Conservation (phyloP, 2,329 filamentous ascomycete genomes). For the Boeremia lycopersici region DNA sequence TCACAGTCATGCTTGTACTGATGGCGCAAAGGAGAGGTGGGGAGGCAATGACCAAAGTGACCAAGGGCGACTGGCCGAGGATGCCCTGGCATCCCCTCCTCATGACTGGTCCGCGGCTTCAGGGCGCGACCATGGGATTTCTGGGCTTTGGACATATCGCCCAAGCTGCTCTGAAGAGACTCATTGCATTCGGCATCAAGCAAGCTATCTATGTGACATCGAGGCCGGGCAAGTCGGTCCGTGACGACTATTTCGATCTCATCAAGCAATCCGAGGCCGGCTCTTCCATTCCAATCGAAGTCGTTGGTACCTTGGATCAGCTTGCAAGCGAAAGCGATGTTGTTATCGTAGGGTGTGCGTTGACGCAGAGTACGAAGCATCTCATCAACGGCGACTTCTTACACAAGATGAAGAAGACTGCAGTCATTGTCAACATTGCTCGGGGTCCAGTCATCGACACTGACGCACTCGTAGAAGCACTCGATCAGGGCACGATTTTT, state of each 20-base stretch:
- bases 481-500: slow-evolving; percentile 58
- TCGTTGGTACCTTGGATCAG: slow-evolving; percentile 26
- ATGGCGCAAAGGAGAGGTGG: slow-evolving; percentile 41
- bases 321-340: slow-evolving; percentile 40
- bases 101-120: slow-evolving; percentile 38
- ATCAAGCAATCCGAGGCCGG: background rate
- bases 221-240: slow-evolving; percentile 28
- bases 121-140: slow-evolving; percentile 34
- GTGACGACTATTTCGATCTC: slow-evolving; percentile 34
- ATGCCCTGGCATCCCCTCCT: slow-evolving; percentile 41
- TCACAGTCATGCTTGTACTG: slow-evolving; percentile 39
- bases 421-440: slow-evolving; percentile 63
- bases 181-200: slow-evolving; percentile 37
- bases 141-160: slow-evolving; percentile 39
- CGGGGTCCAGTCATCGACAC: slow-evolving; percentile 63
- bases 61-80: slow-evolving; percentile 35
- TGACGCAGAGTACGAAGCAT: slow-evolving; percentile 37
- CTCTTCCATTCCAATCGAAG: slow-evolving; percentile 24
- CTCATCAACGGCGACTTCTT: slow-evolving; percentile 46
- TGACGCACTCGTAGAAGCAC: slow-evolving; percentile 56
- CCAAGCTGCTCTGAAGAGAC: slow-evolving; percentile 33
- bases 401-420: slow-evolving; percentile 57
- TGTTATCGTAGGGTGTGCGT: slow-evolving; percentile 36
- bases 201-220: slow-evolving; percentile 35
- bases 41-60: slow-evolving; percentile 33